Conservation (phyloP, 257 asterid genomes). For the Salvia splendens region DNA sequence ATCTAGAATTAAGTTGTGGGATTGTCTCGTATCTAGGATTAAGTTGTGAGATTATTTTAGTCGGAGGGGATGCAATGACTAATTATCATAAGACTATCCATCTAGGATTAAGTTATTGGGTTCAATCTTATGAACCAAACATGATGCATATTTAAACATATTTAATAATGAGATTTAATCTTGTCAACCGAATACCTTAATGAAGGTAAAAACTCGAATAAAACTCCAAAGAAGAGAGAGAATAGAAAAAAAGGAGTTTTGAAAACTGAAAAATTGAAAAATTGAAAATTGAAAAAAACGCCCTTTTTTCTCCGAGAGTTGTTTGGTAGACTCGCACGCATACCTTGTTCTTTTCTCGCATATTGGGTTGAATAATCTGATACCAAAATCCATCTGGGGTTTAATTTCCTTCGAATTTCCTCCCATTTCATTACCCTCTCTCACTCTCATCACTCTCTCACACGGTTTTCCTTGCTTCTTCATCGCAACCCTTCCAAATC, state of each 20-base stretch:
- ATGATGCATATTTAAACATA: no score
- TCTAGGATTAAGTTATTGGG: no score
- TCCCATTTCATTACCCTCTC: slow-evolving; percentile 21
- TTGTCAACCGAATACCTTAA: no score
- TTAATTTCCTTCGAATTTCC: slow-evolving; percentile 15
- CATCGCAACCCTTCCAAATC: slow-evolving; percentile 30
- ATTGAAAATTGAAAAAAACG: slow-evolving; percentile 7
- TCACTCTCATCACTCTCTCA: background rate
- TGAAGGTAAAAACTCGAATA: no score
- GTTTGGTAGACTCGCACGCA: slow-evolving; percentile 4
- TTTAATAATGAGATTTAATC: no score
- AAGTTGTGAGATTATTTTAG: no score
- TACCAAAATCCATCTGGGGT: slow-evolving; percentile 36
- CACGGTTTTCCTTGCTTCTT: slow-evolving; percentile 10
- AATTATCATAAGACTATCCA: no score
- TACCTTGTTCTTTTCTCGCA: slow-evolving; percentile 11
- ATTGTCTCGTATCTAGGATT: no score
- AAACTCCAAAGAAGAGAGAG: no score
- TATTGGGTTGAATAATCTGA: slow-evolving; percentile 28
- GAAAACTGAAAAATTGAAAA: background rate
- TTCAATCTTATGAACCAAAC: no score
- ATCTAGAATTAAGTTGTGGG: no score
- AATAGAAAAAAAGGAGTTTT: background rate
- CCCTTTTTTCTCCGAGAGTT: slow-evolving; percentile 16
- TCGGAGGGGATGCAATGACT: no score